A percentile compares a stretch with the other conserved stretches of the same genome.
phyloP scores from a whole-genome alignment of 2,329 filamentous ascomycete species.

The Fusarium udum region DNA sequence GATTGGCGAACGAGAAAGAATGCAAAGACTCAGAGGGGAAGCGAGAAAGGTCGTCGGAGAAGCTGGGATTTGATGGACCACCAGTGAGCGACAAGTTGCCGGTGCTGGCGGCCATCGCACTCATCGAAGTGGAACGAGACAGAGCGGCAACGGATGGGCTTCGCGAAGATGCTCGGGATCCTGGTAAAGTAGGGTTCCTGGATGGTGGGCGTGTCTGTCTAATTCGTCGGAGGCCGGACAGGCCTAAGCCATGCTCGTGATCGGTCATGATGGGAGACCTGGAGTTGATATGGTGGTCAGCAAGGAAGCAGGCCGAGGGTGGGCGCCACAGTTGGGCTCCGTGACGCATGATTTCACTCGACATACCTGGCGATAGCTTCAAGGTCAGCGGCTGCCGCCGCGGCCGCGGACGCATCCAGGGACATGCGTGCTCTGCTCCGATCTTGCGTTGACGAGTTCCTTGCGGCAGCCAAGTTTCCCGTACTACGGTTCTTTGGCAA shows the following conservation, averaged over 20 bases:
- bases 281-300: conserved; percentile 45
- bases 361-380: conserved; percentile 78
- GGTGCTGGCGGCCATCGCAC: conserved; percentile 68
- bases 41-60: conserved; percentile 87
- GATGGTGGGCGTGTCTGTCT: conserved; percentile 79
- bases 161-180: conserved; percentile 69
- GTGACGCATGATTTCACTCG: conserved; percentile 33
- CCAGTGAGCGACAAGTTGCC: conserved; percentile 64
- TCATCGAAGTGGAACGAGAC: conserved; percentile 78
- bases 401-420: conserved; percentile 76
- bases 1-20: conserved; percentile 97
- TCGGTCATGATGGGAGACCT: conserved; percentile 86
- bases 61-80: conserved; percentile 77
- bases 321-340: conserved; percentile 24
- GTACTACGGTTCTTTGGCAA: conserved; percentile 73
- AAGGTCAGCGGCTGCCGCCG: conserved; percentile 66
- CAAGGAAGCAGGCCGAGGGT: conserved; percentile 24
- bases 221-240: conserved; percentile 90
- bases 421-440: conserved; percentile 76
- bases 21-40: conserved; percentile 97
- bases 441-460: conserved; percentile 58
- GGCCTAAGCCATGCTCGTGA: conserved; percentile 86
- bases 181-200: conserved; percentile 70
- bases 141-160: conserved; percentile 65
- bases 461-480: conserved; percentile 64